Evolutionary conservation across 1,284 basidiomycete species (phyloP).

Genomic region (Pisolithus thermaeus): DNA sequence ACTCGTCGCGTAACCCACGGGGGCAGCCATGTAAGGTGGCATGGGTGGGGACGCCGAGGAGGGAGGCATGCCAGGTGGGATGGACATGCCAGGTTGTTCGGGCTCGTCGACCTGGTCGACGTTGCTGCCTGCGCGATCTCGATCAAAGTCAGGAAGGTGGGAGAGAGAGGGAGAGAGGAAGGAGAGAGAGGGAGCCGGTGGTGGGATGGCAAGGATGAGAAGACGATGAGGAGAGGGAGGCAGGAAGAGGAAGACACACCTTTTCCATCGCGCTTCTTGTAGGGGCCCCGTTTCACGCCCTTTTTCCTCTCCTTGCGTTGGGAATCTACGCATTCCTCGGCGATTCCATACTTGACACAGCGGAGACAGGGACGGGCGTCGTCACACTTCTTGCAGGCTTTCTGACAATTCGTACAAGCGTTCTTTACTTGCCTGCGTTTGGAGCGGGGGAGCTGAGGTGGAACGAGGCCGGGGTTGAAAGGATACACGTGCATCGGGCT

Average conservation of each 20-base stretch:
- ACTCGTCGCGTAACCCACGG: constrained; percentile 37
- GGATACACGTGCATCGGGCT: constrained; percentile 63
- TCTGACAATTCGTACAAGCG: constrained; percentile 84
- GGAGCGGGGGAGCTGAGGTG: constrained; percentile 45
- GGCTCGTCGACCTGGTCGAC: constrained; percentile 46
- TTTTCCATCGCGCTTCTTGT: constrained; percentile 89
- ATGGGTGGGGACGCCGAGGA: constrained; percentile 40
- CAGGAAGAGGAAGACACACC: constrained; percentile 43
- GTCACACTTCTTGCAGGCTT: constrained; percentile 89
- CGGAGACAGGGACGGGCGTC: constrained; percentile 81
- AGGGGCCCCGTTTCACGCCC: constrained; percentile 83
- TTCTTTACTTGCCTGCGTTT: constrained; percentile 89
- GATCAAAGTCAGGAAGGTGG: constrained; percentile 35
- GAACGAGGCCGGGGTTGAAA: constrained; percentile 46
- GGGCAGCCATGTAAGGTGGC: constrained; percentile 39
- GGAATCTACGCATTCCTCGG: constrained; percentile 76
- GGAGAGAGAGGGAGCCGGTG: constrained; percentile 10
- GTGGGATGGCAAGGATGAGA: constrained; percentile 8
- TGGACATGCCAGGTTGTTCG: constrained; percentile 37
- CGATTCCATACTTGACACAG: constrained; percentile 79
- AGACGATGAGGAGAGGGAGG: constrained; percentile 13
- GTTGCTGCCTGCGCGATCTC: constrained; percentile 51
- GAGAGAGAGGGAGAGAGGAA: constrained; percentile 5
- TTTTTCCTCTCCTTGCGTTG: constrained; percentile 82
- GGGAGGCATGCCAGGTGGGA: constrained; percentile 38